Conservation (phyloP, 805 yeast species). For the Zygoascus biomembranicola region DNA sequence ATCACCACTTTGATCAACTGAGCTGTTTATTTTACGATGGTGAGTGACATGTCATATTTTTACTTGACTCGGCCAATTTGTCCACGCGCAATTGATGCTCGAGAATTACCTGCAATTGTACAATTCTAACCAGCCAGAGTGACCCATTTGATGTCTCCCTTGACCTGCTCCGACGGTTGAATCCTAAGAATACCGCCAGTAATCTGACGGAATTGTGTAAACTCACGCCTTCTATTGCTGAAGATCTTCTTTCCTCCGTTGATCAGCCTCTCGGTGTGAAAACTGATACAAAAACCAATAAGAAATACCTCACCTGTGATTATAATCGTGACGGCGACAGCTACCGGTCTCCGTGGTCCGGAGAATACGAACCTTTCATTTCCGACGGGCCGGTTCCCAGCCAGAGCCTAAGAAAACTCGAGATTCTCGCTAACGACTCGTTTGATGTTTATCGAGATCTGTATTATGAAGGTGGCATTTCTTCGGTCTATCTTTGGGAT, state of each 20-base stretch:
- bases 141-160: slow-evolving; percentile 68
- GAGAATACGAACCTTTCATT: slow-evolving; percentile 48
- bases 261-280: slow-evolving; percentile 68
- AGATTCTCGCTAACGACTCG: slow-evolving; percentile 76
- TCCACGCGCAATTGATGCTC: too few species aligned
- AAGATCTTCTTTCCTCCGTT: slow-evolving; percentile 76
- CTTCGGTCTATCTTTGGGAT: slow-evolving; percentile 91
- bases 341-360: slow-evolving; percentile 85
- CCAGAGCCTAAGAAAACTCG: slow-evolving; percentile 57
- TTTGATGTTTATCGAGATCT: slow-evolving; percentile 88
- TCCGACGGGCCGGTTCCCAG: slow-evolving; percentile 74
- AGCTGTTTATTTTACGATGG: too few species aligned
- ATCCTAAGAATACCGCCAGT: slow-evolving; percentile 50
- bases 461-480: slow-evolving; percentile 90
- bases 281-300: slow-evolving; percentile 47
- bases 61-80: too few species aligned
- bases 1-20: too few species aligned
- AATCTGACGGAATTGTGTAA: slow-evolving; percentile 42
- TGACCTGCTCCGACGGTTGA: slow-evolving; percentile 65
- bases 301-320: slow-evolving; percentile 77
- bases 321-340: slow-evolving; percentile 94
- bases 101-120: too few species aligned
- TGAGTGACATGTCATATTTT: too few species aligned
- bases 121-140: slow-evolving; percentile 21
- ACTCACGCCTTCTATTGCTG: slow-evolving; percentile 63